A percentile compares a stretch with the other conserved stretches of the same genome.
These are phyloP conservation scores for Candida ortonii DNA, from an alignment of 805 yeast species.

Conservation along the genomic window DNA sequence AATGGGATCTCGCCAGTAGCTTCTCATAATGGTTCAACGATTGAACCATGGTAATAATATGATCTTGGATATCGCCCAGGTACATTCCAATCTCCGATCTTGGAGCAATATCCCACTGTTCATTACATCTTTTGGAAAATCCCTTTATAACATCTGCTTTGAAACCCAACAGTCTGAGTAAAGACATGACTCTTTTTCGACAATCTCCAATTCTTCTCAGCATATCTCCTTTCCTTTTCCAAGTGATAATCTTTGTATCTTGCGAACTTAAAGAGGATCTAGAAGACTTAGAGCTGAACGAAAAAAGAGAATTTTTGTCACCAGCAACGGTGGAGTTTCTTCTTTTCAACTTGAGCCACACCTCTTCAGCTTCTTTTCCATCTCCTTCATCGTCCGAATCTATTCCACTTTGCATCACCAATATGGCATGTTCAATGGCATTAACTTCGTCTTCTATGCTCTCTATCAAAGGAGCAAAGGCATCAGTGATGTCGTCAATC, in stretches of 20 bases:
- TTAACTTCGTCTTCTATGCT: constrained; percentile 93
- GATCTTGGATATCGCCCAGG: constrained; percentile 96
- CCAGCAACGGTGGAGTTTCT: constrained; percentile 28
- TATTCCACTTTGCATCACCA: constrained; percentile 75
- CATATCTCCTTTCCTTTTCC: constrained; percentile 95
- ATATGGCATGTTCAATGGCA: constrained; percentile 87
- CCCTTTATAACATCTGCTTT: constrained; percentile 98
- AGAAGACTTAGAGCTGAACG: constrained; percentile 20
- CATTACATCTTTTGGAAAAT: constrained; percentile 86
- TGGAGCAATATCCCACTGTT: constrained; percentile 77
- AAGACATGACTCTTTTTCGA: constrained; percentile 89
- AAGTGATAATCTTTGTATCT: constrained; percentile 50
- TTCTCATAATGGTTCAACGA: constrained; percentile 93
- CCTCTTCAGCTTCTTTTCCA: constrained; percentile 37
- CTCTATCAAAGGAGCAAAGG: constrained; percentile 94
- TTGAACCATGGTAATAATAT: constrained; percentile 95
- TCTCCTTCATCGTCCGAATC: constrained; percentile 45
- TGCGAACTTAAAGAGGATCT: constrained; percentile 32
- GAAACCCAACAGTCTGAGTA: constrained; percentile 77
- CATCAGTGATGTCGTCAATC: constrained; percentile 96
- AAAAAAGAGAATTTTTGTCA: constrained; percentile 22
- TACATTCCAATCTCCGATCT: constrained; percentile 89
- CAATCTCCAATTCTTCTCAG: constrained; percentile 92
- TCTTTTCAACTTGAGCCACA: constrained; percentile 30
- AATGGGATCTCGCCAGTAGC: constrained; percentile 88